Evolutionary conservation across 1,139 yeast genomes (phyloP).

Genomic region (Protomyces lactucae-debilis): DNA sequence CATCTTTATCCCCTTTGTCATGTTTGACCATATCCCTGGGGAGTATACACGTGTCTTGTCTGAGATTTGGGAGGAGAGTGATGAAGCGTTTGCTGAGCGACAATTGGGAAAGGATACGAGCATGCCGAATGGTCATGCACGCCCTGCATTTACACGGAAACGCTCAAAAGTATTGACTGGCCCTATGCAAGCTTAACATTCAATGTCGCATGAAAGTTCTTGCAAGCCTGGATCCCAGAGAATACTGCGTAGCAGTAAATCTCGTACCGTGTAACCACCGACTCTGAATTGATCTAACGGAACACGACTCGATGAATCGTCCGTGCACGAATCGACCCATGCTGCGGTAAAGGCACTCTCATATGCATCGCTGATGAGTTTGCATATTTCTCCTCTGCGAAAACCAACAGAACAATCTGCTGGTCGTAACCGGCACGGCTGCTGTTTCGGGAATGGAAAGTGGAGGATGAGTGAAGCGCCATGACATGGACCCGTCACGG

Average conservation of each 20-base stretch:
- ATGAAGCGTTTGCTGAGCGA: constrained; percentile 9
- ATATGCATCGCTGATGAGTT: not conserved
- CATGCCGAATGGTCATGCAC: not conserved
- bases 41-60: constrained; percentile 13
- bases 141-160: not conserved
- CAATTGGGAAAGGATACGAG: not conserved
- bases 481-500: not conserved
- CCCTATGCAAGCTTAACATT: not conserved
- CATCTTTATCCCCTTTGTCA: constrained; percentile 13
- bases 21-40: constrained; percentile 21
- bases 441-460: not conserved
- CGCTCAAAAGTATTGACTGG: not conserved
- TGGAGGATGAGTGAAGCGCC: not conserved
- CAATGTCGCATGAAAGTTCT: not conserved
- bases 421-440: not conserved
- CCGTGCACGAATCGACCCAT: not conserved
- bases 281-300: not conserved
- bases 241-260: not conserved
- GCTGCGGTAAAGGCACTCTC: not conserved
- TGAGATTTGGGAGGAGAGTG: constrained; percentile 10
- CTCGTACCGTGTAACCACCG: not conserved
- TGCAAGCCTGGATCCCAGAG: not conserved
- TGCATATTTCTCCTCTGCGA: not conserved
- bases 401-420: not conserved
- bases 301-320: not conserved